Evolutionary conservation across 495 filamentous ascomycete genomes (phyloP), one percentile per base, ranked within the genome.

Genomic region (Neurospora pannonica): DNA sequence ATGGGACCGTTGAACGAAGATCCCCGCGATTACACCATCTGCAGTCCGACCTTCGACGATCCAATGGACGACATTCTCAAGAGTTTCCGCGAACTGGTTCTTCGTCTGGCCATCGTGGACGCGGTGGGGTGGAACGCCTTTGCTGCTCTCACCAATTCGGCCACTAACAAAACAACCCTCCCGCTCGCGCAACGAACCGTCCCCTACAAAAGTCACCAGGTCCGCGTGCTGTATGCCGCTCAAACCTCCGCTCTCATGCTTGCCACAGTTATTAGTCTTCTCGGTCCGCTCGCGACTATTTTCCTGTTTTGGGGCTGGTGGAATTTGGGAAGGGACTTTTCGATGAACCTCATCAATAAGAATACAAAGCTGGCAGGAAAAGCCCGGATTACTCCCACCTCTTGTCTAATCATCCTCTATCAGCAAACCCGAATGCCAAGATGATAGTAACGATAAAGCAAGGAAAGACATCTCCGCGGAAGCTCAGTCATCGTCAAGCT

Each of bases 401-500:
- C 5, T 5, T 62, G 24, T 62, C 48, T 62, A 62, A 62, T 3
- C 46, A 28, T 5, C 4, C 21, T 54, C 54, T 62, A 31, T 1
- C 7, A 62, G n/a, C 21, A 62, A 5, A 62, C 54, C 15, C 28
- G 8, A 34, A 31, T 28, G 54, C 54, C 28, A 62, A 19, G 2
- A 19, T 34, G 28, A 62, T 34, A 4, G 1, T 4, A 62, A 62
- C 28, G 6, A 34, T 19, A 31, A 17, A 6, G 6, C 9, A 2
- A 3, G 17, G 17, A 3, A 62, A 62, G 24, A 31, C 48, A 62
- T 62, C 15, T 43, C 38, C 43, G 17, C 24, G 54, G 28, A 62
- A 19, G 28, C 19, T 54, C 70, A 75, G 39, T 77, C 76, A 38
- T 77, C 76, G n/a, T 77, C 76, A 13, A 77, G 19, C 24, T 69